Evolutionary conservation across 78 protist species (phyloP).

Genomic region (Guillardia theta): DNA sequence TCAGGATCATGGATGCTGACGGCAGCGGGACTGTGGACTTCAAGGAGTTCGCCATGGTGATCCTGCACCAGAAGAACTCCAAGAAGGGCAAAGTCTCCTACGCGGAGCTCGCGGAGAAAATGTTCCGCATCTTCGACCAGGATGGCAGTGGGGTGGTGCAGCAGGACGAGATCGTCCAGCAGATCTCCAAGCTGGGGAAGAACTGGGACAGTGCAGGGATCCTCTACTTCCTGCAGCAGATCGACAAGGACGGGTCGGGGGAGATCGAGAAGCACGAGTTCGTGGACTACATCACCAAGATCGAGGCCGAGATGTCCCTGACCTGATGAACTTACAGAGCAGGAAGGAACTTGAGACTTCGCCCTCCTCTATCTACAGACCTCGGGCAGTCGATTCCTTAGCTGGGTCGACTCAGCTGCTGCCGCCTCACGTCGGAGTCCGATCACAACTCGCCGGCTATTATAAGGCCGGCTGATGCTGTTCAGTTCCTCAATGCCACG

Average conservation of each 20-base stretch:
- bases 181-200: background rate
- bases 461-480: background rate
- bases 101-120: background rate
- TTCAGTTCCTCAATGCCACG: background rate
- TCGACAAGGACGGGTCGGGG: background rate
- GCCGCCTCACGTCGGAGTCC: too few relatives aligned
- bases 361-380: too few relatives aligned
- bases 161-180: background rate
- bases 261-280: background rate
- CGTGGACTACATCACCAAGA: background rate
- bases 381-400: too few relatives aligned
- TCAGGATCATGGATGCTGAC: background rate
- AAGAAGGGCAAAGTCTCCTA: background rate
- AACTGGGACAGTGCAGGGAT: background rate
- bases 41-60: slow-evolving; percentile 15
- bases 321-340: too few relatives aligned
- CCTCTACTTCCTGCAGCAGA: background rate
- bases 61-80: background rate
- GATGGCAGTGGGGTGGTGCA: background rate
- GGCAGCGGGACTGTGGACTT: background rate
- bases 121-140: slow-evolving; percentile 1
- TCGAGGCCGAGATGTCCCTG: background rate
- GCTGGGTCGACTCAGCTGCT: too few relatives aligned
- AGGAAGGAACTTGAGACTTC: too few relatives aligned
- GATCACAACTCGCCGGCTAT: too few relatives aligned